Percentiles rank a stretch among this genome's conserved stretches.
phyloP scores from a whole-genome alignment of 2,329 filamentous ascomycete species.

The Pseudogymnoascus sp. region DNA sequence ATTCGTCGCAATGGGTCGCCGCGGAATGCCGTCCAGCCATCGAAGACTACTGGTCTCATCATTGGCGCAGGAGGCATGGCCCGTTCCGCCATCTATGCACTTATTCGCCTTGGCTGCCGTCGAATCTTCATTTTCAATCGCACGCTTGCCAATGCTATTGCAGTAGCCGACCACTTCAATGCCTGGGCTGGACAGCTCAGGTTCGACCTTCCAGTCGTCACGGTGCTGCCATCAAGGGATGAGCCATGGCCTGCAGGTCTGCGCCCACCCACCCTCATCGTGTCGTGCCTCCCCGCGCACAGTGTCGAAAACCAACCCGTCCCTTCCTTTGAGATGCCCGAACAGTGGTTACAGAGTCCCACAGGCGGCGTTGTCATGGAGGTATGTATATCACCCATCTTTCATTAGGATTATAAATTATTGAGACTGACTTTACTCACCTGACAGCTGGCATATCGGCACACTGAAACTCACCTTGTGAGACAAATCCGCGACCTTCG shows the following conservation, averaged over 20 bases:
- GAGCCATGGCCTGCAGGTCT: conserved; percentile 58
- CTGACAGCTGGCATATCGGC: conserved; percentile 52
- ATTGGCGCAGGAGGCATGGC: conserved; percentile 68
- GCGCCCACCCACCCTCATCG: conserved; percentile 61
- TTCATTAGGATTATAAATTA: neutral
- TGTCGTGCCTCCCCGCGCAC: conserved; percentile 68
- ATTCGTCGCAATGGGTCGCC: conserved; percentile 64
- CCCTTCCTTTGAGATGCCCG: conserved; percentile 61
- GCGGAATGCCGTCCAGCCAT: conserved; percentile 52
- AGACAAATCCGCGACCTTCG: conserved; percentile 54
- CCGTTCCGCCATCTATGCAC: conserved; percentile 65
- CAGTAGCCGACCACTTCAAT: conserved; percentile 63
- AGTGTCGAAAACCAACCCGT: conserved; percentile 55
- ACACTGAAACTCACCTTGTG: conserved; percentile 61
- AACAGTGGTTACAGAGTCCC: conserved; percentile 60
- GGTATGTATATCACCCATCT: conserved; percentile 21
- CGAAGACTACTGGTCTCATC: conserved; percentile 46
- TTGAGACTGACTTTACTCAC: neutral
- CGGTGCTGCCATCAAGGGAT: conserved; percentile 50
- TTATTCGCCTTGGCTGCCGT: conserved; percentile 66
- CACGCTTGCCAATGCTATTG: conserved; percentile 56
- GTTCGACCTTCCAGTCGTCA: conserved; percentile 25
- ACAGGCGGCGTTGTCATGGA: conserved; percentile 71
- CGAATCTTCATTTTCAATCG: conserved; percentile 69
- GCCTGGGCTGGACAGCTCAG: conserved; percentile 29